phyloP scores from a whole-genome alignment of 345 rosid genomes.

The Ailanthus altissimus region DNA sequence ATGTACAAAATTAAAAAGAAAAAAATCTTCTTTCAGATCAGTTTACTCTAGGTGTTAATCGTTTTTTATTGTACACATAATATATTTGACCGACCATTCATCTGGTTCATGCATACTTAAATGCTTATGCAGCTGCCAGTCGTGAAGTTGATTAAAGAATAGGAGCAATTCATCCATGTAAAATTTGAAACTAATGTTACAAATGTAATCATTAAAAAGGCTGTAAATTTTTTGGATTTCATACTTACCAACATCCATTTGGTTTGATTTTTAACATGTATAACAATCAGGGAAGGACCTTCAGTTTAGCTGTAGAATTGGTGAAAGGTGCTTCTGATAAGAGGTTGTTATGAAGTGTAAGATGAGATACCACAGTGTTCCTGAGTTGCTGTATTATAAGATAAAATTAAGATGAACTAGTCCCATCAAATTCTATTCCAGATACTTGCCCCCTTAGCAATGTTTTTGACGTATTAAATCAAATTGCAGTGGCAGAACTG shows the following conservation, averaged over 20 bases:
- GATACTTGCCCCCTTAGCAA: not conserved
- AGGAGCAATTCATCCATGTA: not conserved
- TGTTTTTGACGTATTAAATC: not conserved
- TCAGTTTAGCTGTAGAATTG: not conserved
- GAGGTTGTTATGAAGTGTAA: not conserved
- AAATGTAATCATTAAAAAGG: not conserved
- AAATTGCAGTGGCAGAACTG: not conserved
- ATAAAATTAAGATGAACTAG: not conserved
- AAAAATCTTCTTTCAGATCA: not conserved
- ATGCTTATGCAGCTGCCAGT: not conserved
- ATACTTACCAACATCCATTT: not conserved
- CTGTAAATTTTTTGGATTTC: not conserved
- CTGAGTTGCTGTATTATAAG: not conserved
- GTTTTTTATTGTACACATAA: not conserved
- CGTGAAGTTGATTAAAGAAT: not conserved
- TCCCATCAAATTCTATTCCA: not conserved
- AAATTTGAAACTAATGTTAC: not conserved
- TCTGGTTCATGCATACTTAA: not conserved
- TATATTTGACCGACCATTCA: not conserved
- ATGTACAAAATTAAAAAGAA: not conserved
- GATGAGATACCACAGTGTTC: not conserved
- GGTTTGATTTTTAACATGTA: not conserved
- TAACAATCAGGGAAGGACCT: not conserved
- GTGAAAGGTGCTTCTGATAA: not conserved
- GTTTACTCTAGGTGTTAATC: not conserved